A percentile compares a stretch with the other conserved stretches of the same genome.
Evolutionary conservation across 2,329 filamentous ascomycete genomes (phyloP).

Genomic region (Aspergillus glaucus): DNA sequence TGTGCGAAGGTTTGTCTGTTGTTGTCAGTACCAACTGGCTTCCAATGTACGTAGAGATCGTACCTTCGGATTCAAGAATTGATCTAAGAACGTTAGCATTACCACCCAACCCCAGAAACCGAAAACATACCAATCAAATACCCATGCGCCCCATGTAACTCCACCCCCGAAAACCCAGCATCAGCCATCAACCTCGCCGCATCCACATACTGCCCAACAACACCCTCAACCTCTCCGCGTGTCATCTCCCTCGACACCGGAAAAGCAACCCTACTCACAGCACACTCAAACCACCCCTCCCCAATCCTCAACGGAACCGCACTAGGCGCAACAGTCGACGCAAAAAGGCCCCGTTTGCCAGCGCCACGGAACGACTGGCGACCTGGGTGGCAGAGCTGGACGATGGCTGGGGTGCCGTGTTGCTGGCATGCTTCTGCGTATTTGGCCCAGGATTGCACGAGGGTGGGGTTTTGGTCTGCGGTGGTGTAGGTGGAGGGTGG

Average conservation of each 20-base stretch:
- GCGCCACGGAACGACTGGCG: conserved; percentile 38
- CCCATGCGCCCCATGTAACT: conserved; percentile 50
- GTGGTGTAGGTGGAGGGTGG: conserved; percentile 20
- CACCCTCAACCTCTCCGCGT: conserved; percentile 46
- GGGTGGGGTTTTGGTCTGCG: conserved; percentile 8
- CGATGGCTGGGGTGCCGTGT: conserved; percentile 37
- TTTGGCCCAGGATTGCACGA: conserved; percentile 21
- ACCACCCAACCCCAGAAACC: neutral
- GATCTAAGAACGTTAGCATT: conserved; percentile 16
- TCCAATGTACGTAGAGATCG: neutral
- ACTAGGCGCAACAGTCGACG: conserved; percentile 31
- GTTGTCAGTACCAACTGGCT: neutral
- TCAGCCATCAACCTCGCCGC: conserved; percentile 47
- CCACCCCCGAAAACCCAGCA: conserved; percentile 48
- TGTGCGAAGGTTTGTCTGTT: conserved; percentile 40
- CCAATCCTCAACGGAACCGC: conserved; percentile 37
- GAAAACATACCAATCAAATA: conserved; percentile 41
- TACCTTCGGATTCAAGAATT: conserved; percentile 35
- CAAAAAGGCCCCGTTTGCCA: conserved; percentile 30
- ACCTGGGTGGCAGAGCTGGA: conserved; percentile 42
- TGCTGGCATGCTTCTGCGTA: conserved; percentile 28
- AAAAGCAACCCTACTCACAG: conserved; percentile 22
- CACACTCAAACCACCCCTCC: conserved; percentile 30
- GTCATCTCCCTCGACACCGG: conserved; percentile 55
- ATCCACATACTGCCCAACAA: conserved; percentile 48